Evolutionary conservation across 331 rosid genomes (phyloP).

Genomic region (Pyracantha coccinea): DNA sequence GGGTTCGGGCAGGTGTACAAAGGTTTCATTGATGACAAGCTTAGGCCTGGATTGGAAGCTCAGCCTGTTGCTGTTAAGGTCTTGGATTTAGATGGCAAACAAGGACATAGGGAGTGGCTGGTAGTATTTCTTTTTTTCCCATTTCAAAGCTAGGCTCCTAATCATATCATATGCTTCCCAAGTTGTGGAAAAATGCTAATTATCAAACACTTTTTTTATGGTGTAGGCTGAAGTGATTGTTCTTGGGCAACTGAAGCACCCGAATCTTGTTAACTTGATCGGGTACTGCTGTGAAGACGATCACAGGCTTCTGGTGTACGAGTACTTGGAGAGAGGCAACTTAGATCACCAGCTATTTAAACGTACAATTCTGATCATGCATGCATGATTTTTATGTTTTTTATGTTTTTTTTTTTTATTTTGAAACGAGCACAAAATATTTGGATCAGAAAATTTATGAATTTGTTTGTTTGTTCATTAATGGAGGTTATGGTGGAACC

Average conservation of each 20-base stretch:
- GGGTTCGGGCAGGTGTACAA: slow-evolving; percentile 90
- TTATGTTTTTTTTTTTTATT: too few relatives aligned
- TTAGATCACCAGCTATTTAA: slow-evolving; percentile 59
- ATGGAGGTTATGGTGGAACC: slow-evolving; percentile 69
- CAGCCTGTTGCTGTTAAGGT: slow-evolving; percentile 71
- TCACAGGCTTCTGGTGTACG: slow-evolving; percentile 85
- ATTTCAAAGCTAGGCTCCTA: background rate
- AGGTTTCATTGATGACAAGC: slow-evolving; percentile 65
- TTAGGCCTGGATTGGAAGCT: slow-evolving; percentile 48
- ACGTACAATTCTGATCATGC: slow-evolving; percentile 24
- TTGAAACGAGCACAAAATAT: background rate
- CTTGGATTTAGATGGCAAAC: slow-evolving; percentile 77
- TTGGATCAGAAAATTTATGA: background rate
- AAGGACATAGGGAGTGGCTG: slow-evolving; percentile 98
- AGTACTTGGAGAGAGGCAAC: slow-evolving; percentile 78
- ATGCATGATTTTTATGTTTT: background rate
- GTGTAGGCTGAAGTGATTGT: slow-evolving; percentile 76
- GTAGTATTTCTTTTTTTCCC: slow-evolving; percentile 22
- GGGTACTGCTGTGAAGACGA: slow-evolving; percentile 96
- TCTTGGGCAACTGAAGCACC: slow-evolving; percentile 86
- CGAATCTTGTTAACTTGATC: slow-evolving; percentile 74
- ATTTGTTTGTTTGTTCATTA: slow-evolving; percentile 10
- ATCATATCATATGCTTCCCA: background rate
- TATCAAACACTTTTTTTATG: background rate
- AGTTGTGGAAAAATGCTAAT: background rate